A percentile compares a stretch with the other conserved stretches of the same genome.
Evolutionary conservation across 768 basidiomycete genomes (phyloP).

Genomic region (Hemileccinum impolitum): DNA sequence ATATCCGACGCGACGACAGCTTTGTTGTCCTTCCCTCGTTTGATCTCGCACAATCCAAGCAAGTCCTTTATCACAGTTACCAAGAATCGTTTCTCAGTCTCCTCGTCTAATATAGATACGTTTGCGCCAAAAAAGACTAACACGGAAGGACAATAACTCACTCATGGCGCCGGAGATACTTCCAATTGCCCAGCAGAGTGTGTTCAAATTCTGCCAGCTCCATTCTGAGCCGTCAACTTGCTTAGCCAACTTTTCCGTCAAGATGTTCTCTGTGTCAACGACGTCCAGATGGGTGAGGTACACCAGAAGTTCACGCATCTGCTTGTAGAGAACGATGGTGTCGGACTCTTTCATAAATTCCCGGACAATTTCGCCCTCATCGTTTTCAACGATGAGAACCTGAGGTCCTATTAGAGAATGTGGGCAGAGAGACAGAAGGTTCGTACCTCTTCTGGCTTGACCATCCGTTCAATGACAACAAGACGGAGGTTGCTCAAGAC

Average conservation of each 20-base stretch:
- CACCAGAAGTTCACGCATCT: conserved; percentile 95
- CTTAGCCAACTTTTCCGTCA: conserved; percentile 95
- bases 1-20: conserved; percentile 95
- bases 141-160: conserved; percentile 39
- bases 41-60: conserved; percentile 95
- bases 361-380: conserved; percentile 98
- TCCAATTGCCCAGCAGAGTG: conserved; percentile 99
- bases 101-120: conserved; percentile 65
- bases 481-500: conserved; percentile 90
- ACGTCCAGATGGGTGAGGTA: conserved; percentile 98
- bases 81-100: conserved; percentile 97
- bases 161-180: conserved; percentile 99
- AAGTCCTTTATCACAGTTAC: conserved; percentile 99
- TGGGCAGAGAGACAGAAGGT: neutral
- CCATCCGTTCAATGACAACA: conserved; percentile 98
- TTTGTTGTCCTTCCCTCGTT: conserved; percentile 99
- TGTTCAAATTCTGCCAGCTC: conserved; percentile 99
- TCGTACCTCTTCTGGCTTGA: conserved; percentile 95
- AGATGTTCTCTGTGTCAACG: conserved; percentile 91
- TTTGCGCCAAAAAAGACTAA: neutral
- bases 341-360: conserved; percentile 99
- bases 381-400: conserved; percentile 98
- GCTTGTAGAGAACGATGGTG: conserved; percentile 98
- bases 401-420: conserved; percentile 30
- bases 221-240: conserved; percentile 98